Percentiles rank a stretch among this genome's conserved stretches.
These are phyloP conservation scores for Cucurbita maxima DNA, from an alignment of 306 rosid genomes.

Conservation along the genomic window DNA sequence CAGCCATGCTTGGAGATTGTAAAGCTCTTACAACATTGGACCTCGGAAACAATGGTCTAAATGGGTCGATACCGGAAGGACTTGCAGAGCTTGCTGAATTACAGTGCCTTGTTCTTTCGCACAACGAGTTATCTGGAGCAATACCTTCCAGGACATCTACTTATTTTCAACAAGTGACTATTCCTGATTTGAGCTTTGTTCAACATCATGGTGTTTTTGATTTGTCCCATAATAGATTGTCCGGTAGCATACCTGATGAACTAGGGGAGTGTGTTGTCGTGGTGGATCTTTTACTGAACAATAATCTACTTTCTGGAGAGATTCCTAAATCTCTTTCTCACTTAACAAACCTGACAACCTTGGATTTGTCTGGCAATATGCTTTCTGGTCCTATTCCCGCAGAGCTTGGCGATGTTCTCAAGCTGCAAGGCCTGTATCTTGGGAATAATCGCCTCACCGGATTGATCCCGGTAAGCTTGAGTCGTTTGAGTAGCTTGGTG, in stretches of 20 bases:
- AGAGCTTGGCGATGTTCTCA: slow-evolving; percentile 48
- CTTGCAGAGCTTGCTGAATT: slow-evolving; percentile 45
- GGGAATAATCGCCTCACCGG: slow-evolving; percentile 57
- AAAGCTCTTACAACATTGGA: slow-evolving; percentile 58
- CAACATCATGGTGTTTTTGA: slow-evolving; percentile 89
- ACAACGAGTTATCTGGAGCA: slow-evolving; percentile 68
- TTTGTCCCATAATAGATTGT: slow-evolving; percentile 65
- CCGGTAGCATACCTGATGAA: slow-evolving; percentile 79
- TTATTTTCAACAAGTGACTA: slow-evolving; percentile 48
- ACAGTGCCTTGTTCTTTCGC: slow-evolving; percentile 86
- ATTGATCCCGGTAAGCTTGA: slow-evolving; percentile 50
- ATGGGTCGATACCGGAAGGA: slow-evolving; percentile 56
- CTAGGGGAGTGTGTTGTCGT: slow-evolving; percentile 49
- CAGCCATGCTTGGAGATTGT: slow-evolving; percentile 53
- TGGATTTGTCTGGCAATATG: slow-evolving; percentile 80
- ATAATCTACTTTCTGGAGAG: slow-evolving; percentile 63
- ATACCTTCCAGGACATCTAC: slow-evolving; percentile 52
- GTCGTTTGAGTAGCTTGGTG: slow-evolving; percentile 49
- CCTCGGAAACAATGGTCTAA: slow-evolving; percentile 63
- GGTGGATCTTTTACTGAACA: slow-evolving; percentile 54
- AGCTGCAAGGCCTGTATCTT: slow-evolving; percentile 78
- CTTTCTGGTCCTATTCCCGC: slow-evolving; percentile 68
- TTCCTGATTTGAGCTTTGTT: slow-evolving; percentile 80
- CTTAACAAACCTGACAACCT: slow-evolving; percentile 54
- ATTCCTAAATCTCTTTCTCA: slow-evolving; percentile 56